phyloP scores from a whole-genome alignment of 1,139 yeast species.

The Ogataea hybrid region DNA sequence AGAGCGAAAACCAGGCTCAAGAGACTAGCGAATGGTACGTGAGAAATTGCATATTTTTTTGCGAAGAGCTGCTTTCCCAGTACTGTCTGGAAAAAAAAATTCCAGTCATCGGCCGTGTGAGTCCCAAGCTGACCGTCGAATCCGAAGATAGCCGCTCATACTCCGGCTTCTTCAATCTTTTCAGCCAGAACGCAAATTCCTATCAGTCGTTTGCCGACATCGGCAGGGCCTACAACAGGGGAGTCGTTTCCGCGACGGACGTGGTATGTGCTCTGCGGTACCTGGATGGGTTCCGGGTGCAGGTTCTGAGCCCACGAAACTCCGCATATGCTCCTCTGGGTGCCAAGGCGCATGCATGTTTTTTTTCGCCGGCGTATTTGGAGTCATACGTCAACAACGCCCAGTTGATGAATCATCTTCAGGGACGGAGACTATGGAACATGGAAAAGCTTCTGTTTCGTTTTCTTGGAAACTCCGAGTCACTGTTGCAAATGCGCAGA shows the following conservation, averaged over 20 bases:
- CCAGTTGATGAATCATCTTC: conserved; percentile 29
- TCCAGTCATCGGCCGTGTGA: conserved; percentile 22
- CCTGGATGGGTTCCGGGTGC: conserved; percentile 21
- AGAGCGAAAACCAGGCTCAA: background rate
- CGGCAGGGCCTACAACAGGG: conserved; percentile 29
- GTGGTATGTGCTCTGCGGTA: conserved; percentile 32
- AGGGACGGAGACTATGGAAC: conserved; percentile 3
- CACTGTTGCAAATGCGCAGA: conserved; percentile 18
- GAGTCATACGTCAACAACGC: conserved; percentile 36
- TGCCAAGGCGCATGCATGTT: conserved; percentile 27
- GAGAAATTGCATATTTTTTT: conserved; percentile 24
- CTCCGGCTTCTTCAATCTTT: conserved; percentile 24
- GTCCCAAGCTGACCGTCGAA: conserved; percentile 3
- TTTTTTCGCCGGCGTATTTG: conserved; percentile 27
- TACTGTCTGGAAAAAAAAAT: conserved; percentile 24
- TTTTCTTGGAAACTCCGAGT: conserved; percentile 20
- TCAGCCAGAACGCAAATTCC: conserved; percentile 31
- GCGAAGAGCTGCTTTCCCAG: conserved; percentile 29
- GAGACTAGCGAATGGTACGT: conserved; percentile 23
- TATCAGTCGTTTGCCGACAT: conserved; percentile 33
- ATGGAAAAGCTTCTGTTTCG: conserved; percentile 9
- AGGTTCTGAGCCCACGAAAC: background rate
- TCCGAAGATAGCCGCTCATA: conserved; percentile 25
- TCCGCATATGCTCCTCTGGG: conserved; percentile 28
- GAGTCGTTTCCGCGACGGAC: conserved; percentile 30